These are phyloP conservation scores for Suillus brevipes DNA, from an alignment of 768 basidiomycete genomes.

Conservation along the genomic window DNA sequence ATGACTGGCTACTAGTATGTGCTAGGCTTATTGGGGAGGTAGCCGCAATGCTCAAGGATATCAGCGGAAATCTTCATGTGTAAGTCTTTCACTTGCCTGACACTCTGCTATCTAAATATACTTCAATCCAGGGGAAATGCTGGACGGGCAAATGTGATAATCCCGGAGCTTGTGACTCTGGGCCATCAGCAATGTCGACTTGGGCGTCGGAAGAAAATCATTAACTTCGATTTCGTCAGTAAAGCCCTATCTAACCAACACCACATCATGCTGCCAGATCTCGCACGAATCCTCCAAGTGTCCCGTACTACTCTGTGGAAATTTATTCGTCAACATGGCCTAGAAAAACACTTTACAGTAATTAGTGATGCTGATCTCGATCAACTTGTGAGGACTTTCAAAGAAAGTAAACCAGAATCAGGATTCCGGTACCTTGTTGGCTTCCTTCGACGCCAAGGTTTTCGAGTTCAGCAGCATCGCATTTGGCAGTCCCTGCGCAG, in stretches of 20 bases:
- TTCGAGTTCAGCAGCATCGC: neutral
- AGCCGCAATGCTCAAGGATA: neutral
- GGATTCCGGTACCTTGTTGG: neutral
- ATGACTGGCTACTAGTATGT: neutral
- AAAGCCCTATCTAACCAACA: constrained; percentile 12
- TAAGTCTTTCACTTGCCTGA: neutral
- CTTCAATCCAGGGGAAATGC: too few relatives aligned
- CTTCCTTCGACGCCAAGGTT: neutral
- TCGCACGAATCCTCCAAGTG: neutral
- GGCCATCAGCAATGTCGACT: neutral
- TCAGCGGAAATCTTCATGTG: neutral
- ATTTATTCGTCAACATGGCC: neutral
- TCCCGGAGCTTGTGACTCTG: constrained; percentile 8
- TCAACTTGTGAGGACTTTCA: neutral
- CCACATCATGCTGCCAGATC: constrained; percentile 4
- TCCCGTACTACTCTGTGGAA: neutral
- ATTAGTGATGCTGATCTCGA: neutral
- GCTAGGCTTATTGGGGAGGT: neutral
- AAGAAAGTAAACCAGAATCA: neutral
- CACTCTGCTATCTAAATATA: too few relatives aligned
- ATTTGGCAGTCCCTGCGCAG: neutral
- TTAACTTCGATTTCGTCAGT: constrained; percentile 10
- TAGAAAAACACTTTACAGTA: neutral
- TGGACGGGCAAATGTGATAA: neutral
- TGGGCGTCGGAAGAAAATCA: constrained; percentile 11